phyloP scores from a whole-genome alignment of 805 yeast species.

The Metschnikowia henanensis region DNA sequence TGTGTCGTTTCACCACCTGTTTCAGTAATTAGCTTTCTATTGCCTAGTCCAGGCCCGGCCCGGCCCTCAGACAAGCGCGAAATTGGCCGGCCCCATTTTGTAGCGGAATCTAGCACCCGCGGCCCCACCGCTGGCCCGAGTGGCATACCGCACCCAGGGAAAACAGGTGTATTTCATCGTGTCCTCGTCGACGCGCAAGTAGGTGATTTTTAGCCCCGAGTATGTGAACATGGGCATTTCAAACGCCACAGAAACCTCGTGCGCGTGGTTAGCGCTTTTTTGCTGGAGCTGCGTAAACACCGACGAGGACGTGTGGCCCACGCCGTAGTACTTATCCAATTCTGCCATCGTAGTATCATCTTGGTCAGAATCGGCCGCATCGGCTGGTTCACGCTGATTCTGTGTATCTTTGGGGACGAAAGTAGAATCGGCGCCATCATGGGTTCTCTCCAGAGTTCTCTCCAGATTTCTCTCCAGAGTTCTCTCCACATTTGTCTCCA shows the following conservation, averaged over 20 bases:
- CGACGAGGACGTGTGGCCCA: conserved; percentile 32
- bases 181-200: conserved; percentile 64
- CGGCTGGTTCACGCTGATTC: background rate
- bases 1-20: no score
- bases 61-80: conserved; percentile 1
- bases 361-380: no score
- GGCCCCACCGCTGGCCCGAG: conserved; percentile 6
- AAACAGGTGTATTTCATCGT: conserved; percentile 63
- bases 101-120: conserved; percentile 14
- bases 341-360: conserved; percentile 16
- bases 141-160: conserved; percentile 75
- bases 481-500: no score
- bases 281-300: conserved; percentile 22
- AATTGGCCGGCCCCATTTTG: conserved; percentile 17
- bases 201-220: conserved; percentile 67
- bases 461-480: no score
- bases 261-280: conserved; percentile 14
- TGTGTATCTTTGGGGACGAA: background rate
- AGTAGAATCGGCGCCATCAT: no score
- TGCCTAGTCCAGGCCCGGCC: no score
- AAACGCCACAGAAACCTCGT: conserved; percentile 27
- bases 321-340: conserved; percentile 33
- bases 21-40: no score
- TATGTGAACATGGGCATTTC: conserved; percentile 51
- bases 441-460: no score